Evolutionary conservation across 179 eudicot genomes (phyloP).

Genomic region (Silene vulgaris): DNA sequence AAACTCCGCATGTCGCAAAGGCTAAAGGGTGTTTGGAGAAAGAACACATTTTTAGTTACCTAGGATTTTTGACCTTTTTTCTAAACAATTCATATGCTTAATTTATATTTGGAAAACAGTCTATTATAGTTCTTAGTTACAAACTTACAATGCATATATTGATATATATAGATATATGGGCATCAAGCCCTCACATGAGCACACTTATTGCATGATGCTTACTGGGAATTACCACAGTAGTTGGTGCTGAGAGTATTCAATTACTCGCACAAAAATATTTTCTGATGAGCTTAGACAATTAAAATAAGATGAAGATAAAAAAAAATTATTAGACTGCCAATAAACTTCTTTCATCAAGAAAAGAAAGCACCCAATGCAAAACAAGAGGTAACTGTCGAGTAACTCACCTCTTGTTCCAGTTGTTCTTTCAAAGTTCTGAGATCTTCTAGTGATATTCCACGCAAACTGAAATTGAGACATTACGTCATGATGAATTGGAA

Average conservation of each 20-base stretch:
- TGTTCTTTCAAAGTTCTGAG: slow-evolving; percentile 64
- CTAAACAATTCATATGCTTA: neutral
- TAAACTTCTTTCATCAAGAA: neutral
- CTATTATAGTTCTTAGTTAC: neutral
- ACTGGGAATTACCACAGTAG: neutral
- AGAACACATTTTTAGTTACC: neutral
- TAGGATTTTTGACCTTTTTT: neutral
- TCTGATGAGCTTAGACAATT: neutral
- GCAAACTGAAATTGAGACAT: slow-evolving; percentile 44
- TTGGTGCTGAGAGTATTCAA: neutral
- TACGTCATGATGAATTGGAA: slow-evolving; percentile 9
- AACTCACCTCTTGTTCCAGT: slow-evolving; percentile 74
- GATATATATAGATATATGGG: neutral
- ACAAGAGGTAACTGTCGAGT: slow-evolving; percentile 3
- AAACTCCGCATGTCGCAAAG: neutral
- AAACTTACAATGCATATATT: neutral
- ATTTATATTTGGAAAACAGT: neutral
- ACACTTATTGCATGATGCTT: neutral
- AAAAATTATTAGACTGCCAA: neutral
- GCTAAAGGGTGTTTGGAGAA: neutral
- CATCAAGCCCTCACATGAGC: neutral
- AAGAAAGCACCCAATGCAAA: slow-evolving; percentile 12
- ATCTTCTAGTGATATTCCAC: slow-evolving; percentile 62
- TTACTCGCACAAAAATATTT: neutral
- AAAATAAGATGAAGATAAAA: neutral